phyloP scores from a whole-genome alignment of 495 filamentous ascomycete genomes.

The Neurospora sp. region DNA sequence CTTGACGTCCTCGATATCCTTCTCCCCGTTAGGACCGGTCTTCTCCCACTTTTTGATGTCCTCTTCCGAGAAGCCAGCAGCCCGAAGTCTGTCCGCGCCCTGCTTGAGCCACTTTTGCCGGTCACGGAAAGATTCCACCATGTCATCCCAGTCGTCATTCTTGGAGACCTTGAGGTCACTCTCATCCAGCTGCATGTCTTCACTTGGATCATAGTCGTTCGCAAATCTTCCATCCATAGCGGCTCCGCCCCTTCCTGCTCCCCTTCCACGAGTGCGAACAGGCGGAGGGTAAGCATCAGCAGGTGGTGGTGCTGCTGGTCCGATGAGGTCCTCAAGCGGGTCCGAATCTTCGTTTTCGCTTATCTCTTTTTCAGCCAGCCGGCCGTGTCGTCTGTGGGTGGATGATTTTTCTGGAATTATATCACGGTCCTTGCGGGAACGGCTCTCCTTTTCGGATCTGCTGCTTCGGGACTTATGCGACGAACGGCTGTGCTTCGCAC shows the following conservation, averaged over 20 bases:
- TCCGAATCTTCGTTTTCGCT: constrained; percentile 50
- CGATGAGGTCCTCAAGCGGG: constrained; percentile 68
- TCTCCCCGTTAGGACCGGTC: constrained; percentile 33
- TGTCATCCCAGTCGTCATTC: constrained; percentile 72
- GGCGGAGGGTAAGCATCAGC: constrained; percentile 25
- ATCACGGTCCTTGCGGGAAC: background rate
- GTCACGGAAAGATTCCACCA: constrained; percentile 72
- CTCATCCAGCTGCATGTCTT: constrained; percentile 54
- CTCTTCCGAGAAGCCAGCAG: constrained; percentile 69
- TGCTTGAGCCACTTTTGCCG: constrained; percentile 69
- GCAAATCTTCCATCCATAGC: constrained; percentile 76
- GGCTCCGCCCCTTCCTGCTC: constrained; percentile 42
- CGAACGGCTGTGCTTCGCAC: background rate
- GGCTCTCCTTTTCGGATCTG: constrained; percentile 9
- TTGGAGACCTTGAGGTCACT: background rate
- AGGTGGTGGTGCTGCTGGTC: constrained; percentile 54
- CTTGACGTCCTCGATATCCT: constrained; percentile 57
- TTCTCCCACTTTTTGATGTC: constrained; percentile 72
- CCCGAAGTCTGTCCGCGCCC: constrained; percentile 66
- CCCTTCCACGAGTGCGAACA: constrained; percentile 66
- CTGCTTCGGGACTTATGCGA: background rate
- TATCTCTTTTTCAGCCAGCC: constrained; percentile 8
- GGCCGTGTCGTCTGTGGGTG: constrained; percentile 9
- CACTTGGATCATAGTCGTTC: constrained; percentile 61
- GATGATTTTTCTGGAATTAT: constrained; percentile 3